These are phyloP conservation scores for Ichthyophthirius multifiliis DNA, from an alignment of 169 alveolate genomes.

Conservation along the genomic window DNA sequence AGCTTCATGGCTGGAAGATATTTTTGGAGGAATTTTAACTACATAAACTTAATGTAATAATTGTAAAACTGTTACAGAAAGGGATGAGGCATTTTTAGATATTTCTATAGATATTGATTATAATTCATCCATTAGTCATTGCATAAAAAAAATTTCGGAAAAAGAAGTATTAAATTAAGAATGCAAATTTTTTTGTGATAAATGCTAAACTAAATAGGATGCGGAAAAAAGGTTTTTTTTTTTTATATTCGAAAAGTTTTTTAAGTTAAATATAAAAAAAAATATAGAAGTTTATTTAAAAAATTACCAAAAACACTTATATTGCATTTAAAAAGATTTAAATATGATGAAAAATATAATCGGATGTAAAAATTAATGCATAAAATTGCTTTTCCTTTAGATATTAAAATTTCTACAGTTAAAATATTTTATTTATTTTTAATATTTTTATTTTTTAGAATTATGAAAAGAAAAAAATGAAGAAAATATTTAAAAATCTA, in stretches of 20 bases:
- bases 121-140: conserved; percentile 47
- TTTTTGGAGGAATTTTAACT: conserved; percentile 60
- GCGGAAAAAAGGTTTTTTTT: conserved; percentile 40
- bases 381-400: conserved; percentile 64
- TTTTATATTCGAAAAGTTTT: not conserved
- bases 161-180: conserved; percentile 53
- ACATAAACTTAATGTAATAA: conserved; percentile 47
- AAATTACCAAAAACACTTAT: conserved; percentile 55
- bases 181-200: conserved; percentile 69
- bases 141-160: conserved; percentile 46
- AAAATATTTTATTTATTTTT: not conserved
- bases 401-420: conserved; percentile 36
- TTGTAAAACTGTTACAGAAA: conserved; percentile 56
- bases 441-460: too few species aligned
- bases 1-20: conserved; percentile 42
- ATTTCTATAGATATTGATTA: conserved; percentile 52
- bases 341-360: conserved; percentile 47
- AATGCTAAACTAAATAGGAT: conserved; percentile 59
- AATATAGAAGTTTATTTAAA: not conserved
- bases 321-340: conserved; percentile 69
- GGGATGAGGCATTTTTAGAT: conserved; percentile 65
- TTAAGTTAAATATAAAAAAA: not conserved
- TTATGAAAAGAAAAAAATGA: not conserved
- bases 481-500: not conserved
- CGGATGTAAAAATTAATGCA: conserved; percentile 45